Evolutionary conservation across 2,329 filamentous ascomycete species (phyloP).

Genomic region (Cordyceps fumosorosea): DNA sequence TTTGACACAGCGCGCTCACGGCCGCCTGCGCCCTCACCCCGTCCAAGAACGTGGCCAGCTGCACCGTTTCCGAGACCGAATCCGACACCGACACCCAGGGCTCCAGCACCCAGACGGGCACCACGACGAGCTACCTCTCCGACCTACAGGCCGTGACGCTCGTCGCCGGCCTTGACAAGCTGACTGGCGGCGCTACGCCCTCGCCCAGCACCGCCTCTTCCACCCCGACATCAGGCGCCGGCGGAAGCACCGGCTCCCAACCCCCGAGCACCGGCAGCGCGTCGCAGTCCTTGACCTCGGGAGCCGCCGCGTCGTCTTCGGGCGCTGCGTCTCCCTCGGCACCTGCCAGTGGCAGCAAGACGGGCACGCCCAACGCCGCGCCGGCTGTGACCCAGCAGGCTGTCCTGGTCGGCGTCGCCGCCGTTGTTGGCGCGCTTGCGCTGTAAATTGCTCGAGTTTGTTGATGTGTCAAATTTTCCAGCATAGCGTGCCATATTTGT

Average conservation of each 20-base stretch:
- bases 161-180: conserved; percentile 32
- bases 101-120: conserved; percentile 4
- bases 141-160: conserved; percentile 27
- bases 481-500: neutral
- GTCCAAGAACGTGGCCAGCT: conserved; percentile 20
- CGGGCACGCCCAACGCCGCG: conserved; percentile 23
- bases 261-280: conserved; percentile 10
- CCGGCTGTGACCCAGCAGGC: conserved; percentile 29
- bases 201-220: conserved; percentile 15
- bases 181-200: conserved; percentile 15
- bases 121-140: conserved; percentile 18
- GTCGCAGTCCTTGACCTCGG: conserved; percentile 13
- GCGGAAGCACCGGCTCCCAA: neutral
- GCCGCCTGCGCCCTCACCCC: conserved; percentile 22
- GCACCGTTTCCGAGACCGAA: conserved; percentile 15
- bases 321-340: conserved; percentile 12
- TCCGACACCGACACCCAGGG: neutral
- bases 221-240: neutral
- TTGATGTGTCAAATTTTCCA: neutral
- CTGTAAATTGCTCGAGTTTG: conserved; percentile 19
- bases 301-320: conserved; percentile 13
- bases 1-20: neutral
- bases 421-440: conserved; percentile 28
- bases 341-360: conserved; percentile 15
- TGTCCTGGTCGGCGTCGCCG: conserved; percentile 29